A percentile compares a stretch with the other conserved stretches of the same genome.
phyloP scores from a whole-genome alignment of 306 rosid species.

The Crotalaria pallida region DNA sequence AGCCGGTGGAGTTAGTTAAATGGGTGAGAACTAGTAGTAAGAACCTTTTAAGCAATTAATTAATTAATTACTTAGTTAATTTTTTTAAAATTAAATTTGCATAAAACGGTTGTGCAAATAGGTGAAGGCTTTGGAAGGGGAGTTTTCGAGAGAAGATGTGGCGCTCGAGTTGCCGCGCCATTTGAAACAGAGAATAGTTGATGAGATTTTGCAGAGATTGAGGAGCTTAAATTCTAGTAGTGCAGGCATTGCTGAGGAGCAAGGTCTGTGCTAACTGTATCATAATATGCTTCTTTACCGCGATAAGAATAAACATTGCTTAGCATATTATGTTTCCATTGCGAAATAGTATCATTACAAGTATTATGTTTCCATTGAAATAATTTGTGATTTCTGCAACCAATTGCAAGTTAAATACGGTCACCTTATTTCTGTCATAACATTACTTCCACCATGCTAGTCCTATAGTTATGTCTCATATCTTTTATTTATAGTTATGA shows the following conservation, averaged over 20 bases:
- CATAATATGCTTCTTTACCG: background rate
- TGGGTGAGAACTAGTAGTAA: conserved; percentile 56
- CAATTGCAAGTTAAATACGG: background rate
- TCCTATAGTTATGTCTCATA: too few relatives aligned
- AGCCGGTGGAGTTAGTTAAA: conserved; percentile 67
- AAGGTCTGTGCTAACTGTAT: conserved; percentile 65
- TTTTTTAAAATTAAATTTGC: background rate
- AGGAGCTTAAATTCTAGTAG: conserved; percentile 44
- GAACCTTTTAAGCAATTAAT: background rate
- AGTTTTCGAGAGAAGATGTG: conserved; percentile 40
- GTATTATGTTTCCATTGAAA: background rate
- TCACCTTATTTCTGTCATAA: background rate
- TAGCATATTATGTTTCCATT: background rate
- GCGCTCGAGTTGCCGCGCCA: conserved; percentile 57
- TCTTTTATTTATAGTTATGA: background rate
- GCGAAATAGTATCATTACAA: too few relatives aligned
- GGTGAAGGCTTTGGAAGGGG: conserved; percentile 65
- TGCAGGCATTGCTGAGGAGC: conserved; percentile 41
- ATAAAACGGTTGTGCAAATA: conserved; percentile 23
- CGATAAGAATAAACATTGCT: background rate
- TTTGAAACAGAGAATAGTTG: conserved; percentile 60
- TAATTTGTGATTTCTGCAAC: background rate
- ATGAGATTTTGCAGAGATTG: conserved; percentile 59
- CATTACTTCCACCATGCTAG: too few relatives aligned
- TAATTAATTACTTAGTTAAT: too few relatives aligned